Evolutionary conservation across 306 rosid species (phyloP).

Genomic region (Rubus parviflorus): DNA sequence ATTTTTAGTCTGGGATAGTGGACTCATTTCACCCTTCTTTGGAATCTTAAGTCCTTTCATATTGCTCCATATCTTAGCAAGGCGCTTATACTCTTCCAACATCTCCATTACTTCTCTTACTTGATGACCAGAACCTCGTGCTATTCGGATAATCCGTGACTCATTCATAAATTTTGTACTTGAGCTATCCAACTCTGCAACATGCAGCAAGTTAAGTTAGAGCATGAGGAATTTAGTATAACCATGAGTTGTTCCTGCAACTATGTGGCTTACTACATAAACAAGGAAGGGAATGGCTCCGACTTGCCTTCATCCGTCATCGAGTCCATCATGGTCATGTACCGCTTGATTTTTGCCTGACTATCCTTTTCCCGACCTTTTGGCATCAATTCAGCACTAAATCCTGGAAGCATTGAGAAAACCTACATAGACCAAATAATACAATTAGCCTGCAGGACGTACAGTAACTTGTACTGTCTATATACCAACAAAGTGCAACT

Average conservation of each 20-base stretch:
- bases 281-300: too few species aligned
- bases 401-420: constrained; percentile 66
- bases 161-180: constrained; percentile 76
- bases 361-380: constrained; percentile 91
- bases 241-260: too few species aligned
- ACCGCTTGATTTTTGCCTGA: constrained; percentile 80
- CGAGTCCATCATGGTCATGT: constrained; percentile 98
- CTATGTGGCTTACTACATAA: too few species aligned
- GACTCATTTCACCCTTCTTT: constrained; percentile 78
- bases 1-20: constrained; percentile 69
- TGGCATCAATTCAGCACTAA: constrained; percentile 69
- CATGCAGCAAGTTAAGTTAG: too few species aligned
- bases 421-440: too few species aligned
- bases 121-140: constrained; percentile 77
- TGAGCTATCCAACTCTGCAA: constrained; percentile 68
- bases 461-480: too few species aligned
- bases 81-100: constrained; percentile 84
- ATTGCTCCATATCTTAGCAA: constrained; percentile 77
- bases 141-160: constrained; percentile 76
- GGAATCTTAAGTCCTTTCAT: constrained; percentile 84
- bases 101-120: constrained; percentile 69
- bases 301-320: constrained; percentile 63
- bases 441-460: too few species aligned
- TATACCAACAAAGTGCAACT: too few species aligned
- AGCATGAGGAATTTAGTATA: too few species aligned